A percentile compares a stretch with the other conserved stretches of the same genome.
Conservation (phyloP, 805 yeast genomes). For the Torulaspora microellipsoides region DNA sequence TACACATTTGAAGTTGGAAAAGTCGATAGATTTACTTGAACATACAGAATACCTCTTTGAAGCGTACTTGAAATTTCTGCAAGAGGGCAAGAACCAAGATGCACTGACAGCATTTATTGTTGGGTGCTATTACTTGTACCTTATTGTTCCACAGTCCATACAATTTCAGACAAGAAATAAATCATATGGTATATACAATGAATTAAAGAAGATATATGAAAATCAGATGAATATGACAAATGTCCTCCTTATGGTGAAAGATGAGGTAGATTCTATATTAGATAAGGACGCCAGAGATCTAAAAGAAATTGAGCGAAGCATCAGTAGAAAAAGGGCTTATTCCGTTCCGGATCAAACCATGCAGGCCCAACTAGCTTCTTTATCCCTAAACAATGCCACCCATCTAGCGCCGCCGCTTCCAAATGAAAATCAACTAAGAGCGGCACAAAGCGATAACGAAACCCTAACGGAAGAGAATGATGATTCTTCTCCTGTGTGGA, state of each 20-base stretch:
- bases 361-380: slow-evolving; percentile 2
- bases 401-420: slow-evolving; percentile 1
- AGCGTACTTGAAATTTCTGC: slow-evolving; percentile 24
- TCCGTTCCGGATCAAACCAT: slow-evolving; percentile 26
- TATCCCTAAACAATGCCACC: slow-evolving; percentile 4
- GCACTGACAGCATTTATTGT: slow-evolving; percentile 35
- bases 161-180: slow-evolving; percentile 41
- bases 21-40: slow-evolving; percentile 37
- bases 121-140: slow-evolving; percentile 37
- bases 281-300: slow-evolving; percentile 20
- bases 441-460: slow-evolving; percentile 8
- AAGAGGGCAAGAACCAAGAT: slow-evolving; percentile 19
- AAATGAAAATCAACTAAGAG: not conserved
- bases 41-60: slow-evolving; percentile 36
- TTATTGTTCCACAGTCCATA: slow-evolving; percentile 38
- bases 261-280: slow-evolving; percentile 31
- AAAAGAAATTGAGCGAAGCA: slow-evolving; percentile 10
- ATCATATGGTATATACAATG: slow-evolving; percentile 36
- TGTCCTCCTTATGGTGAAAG: slow-evolving; percentile 35
- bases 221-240: slow-evolving; percentile 39
- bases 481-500: slow-evolving; percentile 34
- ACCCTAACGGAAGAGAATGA: slow-evolving; percentile 21
- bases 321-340: slow-evolving; percentile 31
- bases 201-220: slow-evolving; percentile 35
- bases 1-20: slow-evolving; percentile 34